Conservation (phyloP, 164 flowering plant genomes). For the Taxillus chinensis region DNA sequence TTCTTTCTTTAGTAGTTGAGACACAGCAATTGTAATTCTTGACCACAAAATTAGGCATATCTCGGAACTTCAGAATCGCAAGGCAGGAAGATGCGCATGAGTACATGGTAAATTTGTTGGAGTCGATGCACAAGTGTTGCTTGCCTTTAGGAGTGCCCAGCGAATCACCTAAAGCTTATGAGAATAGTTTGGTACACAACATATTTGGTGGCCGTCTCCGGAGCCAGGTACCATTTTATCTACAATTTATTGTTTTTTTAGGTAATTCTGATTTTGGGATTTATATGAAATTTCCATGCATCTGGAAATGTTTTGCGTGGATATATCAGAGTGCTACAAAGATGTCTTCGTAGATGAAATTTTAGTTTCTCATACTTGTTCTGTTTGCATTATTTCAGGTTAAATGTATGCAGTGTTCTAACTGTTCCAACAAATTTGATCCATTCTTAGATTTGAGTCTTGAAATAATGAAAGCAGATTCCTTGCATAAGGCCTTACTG, state of each 20-base stretch:
- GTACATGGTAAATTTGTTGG: constrained; percentile 90
- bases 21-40: constrained; percentile 23
- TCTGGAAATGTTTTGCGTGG: not conserved
- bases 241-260: not conserved
- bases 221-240: constrained; percentile 58
- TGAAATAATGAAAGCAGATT: constrained; percentile 76
- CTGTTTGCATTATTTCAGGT: constrained; percentile 40
- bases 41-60: constrained; percentile 60
- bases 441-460: constrained; percentile 95
- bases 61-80: constrained; percentile 73
- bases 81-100: constrained; percentile 99
- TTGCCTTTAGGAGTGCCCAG: constrained; percentile 87
- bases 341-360: not conserved
- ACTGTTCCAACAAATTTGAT: constrained; percentile 77
- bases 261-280: not conserved
- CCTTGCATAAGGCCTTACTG: constrained; percentile 60
- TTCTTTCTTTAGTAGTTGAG: not conserved
- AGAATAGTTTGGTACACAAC: constrained; percentile 92
- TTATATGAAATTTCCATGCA: not conserved
- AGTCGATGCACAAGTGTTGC: constrained; percentile 98
- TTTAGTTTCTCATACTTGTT: not conserved
- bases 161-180: constrained; percentile 83
- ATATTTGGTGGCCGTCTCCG: constrained; percentile 93
- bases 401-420: constrained; percentile 76
- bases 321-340: not conserved